Conservation (phyloP, 768 basidiomycete species). For the Strobilomyces echinocephalus region DNA sequence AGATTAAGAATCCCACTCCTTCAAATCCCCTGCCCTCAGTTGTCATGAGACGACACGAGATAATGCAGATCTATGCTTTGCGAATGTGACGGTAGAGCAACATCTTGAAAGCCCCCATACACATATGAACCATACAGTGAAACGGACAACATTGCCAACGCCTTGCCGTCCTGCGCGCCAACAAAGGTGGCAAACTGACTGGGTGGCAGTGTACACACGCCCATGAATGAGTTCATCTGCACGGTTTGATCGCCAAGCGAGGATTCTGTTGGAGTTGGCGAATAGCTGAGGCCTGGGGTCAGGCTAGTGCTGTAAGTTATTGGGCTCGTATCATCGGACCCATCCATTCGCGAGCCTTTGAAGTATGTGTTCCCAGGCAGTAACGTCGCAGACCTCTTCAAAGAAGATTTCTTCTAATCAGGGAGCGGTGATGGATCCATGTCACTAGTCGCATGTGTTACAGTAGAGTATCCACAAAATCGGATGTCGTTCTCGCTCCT, state of each 20-base stretch:
- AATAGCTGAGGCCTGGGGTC: conserved; percentile 53
- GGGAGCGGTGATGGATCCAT: conserved; percentile 5
- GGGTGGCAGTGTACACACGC: conserved; percentile 36
- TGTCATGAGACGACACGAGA: conserved; percentile 9
- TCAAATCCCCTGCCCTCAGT: too few species aligned
- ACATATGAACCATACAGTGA: conserved; percentile 19
- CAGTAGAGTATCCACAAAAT: neutral
- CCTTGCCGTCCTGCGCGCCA: conserved; percentile 35
- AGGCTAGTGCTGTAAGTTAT: conserved; percentile 29
- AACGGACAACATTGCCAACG: conserved; percentile 15
- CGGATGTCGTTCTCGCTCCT: conserved; percentile 46
- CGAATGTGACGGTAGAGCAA: conserved; percentile 1
- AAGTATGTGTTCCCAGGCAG: conserved; percentile 32
- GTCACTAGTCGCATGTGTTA: neutral
- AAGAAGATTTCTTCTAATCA: conserved; percentile 16
- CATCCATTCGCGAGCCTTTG: conserved; percentile 9
- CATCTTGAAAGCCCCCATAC: conserved; percentile 18
- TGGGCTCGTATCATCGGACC: conserved; percentile 24
- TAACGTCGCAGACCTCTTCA: conserved; percentile 41
- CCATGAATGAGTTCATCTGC: conserved; percentile 51
- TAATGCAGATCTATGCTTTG: conserved; percentile 11
- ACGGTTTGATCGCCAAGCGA: conserved; percentile 52
- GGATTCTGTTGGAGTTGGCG: conserved; percentile 57
- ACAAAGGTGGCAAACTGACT: conserved; percentile 34
- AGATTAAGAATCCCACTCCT: too few species aligned